Base-by-base conservation (phyloP, 1,284 basidiomycete genomes). In the Heterobasidion irregulare region DNA sequence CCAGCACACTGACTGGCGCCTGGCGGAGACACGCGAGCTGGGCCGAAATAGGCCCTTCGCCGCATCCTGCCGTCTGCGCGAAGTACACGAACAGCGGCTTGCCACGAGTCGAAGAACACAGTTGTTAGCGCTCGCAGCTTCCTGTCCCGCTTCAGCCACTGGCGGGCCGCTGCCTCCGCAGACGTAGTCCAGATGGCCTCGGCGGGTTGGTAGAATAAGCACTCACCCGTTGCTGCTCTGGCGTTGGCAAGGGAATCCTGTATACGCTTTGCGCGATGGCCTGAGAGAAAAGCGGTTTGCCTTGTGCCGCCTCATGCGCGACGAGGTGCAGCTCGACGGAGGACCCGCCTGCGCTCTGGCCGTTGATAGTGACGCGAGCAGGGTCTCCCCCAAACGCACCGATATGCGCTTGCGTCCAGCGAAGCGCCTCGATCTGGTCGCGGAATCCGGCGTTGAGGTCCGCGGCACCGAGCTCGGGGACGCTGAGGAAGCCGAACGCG, bases 391-490 rank as follows among this genome's bases (percentile, higher is more conserved):
- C 86, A 60, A 89, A 89, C 5, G 72, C 70, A 5, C 64, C 64
- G 58, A 89, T 86, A 61, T 86, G 70, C 53, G 72, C 56, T 55
- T 83, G 72, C 0, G 88, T 75, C 84, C 84, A 89, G 62, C 72
- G 68, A 43, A 89, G 68, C 0, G 82, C 83, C 59, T 80, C 69
- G 2, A 77, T 68, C 61, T 88, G 82, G 65, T 87, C 86, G 36
- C 71, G 68, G 61, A 86, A 78, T 0, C 84, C 84, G 8, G 74
- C 79, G 59, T 87, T 85, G 54, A 79, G 65, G 62, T 82, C 80
- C 0, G 76, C 80, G 33, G 72, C 65, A 8, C 56, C 41, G 55
- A 84, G 72, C n/a, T 72, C 65, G 68, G 79, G 66, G 26, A 66
- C 63, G n/a, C 71, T 59, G 13, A 75, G 68, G 59, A 76, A 76